Conservation (phyloP, 2,329 filamentous ascomycete genomes). For the Paecilomyces dactylethromorphus region DNA sequence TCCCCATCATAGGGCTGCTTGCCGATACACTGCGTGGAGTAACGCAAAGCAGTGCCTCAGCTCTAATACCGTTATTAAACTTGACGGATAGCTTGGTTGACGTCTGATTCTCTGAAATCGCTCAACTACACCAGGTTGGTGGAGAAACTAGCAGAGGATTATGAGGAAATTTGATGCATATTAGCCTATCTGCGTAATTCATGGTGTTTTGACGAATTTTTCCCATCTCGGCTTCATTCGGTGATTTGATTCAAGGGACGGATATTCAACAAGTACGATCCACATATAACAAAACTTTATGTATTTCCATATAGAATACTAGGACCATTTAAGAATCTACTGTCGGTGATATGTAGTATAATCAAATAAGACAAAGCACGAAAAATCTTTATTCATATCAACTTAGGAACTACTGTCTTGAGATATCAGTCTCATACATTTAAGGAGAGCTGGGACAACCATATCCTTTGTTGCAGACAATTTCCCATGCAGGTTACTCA, state of each 20-base stretch:
- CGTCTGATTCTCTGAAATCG: background rate
- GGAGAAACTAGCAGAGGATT: background rate
- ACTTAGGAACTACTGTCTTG: background rate
- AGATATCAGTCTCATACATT: background rate
- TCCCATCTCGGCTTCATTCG: too few species aligned
- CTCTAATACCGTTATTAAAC: background rate
- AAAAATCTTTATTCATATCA: background rate
- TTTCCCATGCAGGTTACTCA: background rate
- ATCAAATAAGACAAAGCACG: background rate
- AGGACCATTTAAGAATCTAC: background rate
- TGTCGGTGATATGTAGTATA: background rate
- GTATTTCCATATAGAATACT: background rate
- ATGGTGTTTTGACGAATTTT: background rate
- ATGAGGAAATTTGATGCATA: background rate
- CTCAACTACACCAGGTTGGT: background rate
- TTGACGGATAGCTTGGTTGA: background rate
- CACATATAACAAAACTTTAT: background rate
- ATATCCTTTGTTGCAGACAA: too few species aligned
- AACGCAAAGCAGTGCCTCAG: background rate
- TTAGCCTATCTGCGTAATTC: background rate
- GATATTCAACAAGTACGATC: too few species aligned
- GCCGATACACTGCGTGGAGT: conserved; percentile 22
- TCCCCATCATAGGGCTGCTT: conserved; percentile 18
- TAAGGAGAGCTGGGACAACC: background rate
- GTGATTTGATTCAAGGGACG: too few species aligned